Evolutionary conservation across 305 asterid genomes (phyloP).

Genomic region (Rubia tinctorum): DNA sequence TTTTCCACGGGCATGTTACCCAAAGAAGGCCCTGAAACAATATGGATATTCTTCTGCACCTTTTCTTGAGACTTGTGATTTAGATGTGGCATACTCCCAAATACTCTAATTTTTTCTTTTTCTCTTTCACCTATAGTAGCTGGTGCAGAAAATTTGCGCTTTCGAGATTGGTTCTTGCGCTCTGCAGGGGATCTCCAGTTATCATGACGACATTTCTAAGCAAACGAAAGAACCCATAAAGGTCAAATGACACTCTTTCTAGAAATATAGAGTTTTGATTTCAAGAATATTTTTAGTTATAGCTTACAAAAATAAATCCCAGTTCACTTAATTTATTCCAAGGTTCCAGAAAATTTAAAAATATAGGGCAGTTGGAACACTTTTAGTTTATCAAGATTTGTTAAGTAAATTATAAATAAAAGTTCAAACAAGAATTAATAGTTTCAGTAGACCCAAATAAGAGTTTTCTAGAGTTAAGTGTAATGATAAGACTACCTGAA

Average conservation of each 20-base stretch:
- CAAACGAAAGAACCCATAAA: neutral
- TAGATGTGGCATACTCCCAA: neutral
- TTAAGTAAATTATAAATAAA: neutral
- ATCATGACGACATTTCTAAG: neutral
- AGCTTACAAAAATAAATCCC: neutral
- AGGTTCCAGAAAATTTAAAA: neutral
- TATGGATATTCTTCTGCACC: neutral
- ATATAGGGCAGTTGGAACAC: neutral
- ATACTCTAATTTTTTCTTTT: neutral
- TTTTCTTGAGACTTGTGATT: neutral
- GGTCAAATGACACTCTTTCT: neutral
- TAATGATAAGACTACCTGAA: neutral
- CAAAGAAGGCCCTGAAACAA: neutral
- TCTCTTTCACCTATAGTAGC: neutral
- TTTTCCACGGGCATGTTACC: neutral
- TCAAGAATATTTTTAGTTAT: neutral
- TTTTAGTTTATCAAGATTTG: neutral
- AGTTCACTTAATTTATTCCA: neutral
- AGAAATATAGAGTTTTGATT: neutral
- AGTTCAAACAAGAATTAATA: neutral
- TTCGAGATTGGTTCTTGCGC: neutral
- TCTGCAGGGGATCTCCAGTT: neutral
- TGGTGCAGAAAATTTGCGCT: neutral
- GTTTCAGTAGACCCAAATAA: neutral
- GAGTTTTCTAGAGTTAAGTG: neutral